Base-by-base conservation (phyloP, 78 protist species). In the Dictyostelium brefeldianum region DNA sequence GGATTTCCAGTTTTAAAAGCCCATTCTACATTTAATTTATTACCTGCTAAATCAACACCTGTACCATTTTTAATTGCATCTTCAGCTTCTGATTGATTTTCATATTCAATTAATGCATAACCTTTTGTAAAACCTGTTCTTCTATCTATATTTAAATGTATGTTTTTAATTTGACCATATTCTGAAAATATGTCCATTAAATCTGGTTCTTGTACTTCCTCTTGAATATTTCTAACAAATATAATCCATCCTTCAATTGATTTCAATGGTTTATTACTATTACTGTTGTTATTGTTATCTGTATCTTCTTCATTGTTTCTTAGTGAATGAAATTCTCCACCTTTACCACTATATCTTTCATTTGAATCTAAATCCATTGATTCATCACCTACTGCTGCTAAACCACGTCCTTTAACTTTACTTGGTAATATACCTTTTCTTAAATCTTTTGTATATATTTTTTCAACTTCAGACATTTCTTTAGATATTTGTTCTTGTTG, bases 181-280 rank as follows among this genome's bases (percentile, higher is more conserved):
- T 98, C 99, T 53, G 83, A 41, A 62, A 98, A 98, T 22, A 79
- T 18, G 27, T 97, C 98, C 46, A 79, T 64, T 29, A 98, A 18
- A 74, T 96, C 97, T 4, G 96, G 97, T 80, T 98, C 99, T 57
- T 67, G 89, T 12, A 97, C 97, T 62, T 98, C 99, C 70, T 97
- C 98, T 89, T 98, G 98, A 8, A 98, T 75, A 50, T 90, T 89
- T 5, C 93, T 65, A 22, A 96, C 95, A 14, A 97, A 89, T n/a
- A 98, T 67, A 75, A 97, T 96, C 96, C 96, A 98, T 15, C 99
- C 99, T 71, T 97, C 99, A 29, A 98, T 81, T 3, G 99, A 97
- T 94, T 89, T 65, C 12, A 69, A 25, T 74, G 90, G 91, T 46
- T 54, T 20, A 17, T 70, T 77, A 12, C 17, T 15, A 64, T 8